A percentile compares a stretch with the other conserved stretches of the same genome.
Conservation (phyloP, 345 rosid genomes). For the Nasturtium officinale region DNA sequence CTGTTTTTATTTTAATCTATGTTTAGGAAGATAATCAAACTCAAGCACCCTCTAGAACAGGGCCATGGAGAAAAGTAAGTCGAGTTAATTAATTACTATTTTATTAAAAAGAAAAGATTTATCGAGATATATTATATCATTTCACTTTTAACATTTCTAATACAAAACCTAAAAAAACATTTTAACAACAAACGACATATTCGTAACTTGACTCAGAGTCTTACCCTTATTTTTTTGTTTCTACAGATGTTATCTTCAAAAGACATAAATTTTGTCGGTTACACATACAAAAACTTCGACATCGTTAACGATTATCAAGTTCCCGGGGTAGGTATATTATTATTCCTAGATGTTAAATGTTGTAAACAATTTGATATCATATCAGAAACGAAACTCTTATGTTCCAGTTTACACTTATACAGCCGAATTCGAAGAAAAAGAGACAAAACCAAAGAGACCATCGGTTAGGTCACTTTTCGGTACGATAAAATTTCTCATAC, state of each 20-base stretch:
- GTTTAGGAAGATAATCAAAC: slow-evolving; percentile 50
- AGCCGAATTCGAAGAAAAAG: slow-evolving; percentile 83
- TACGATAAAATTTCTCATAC: slow-evolving; percentile 26
- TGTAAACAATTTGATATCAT: not conserved
- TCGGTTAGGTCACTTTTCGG: slow-evolving; percentile 82
- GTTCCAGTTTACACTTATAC: not conserved
- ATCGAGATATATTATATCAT: not conserved
- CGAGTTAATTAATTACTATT: not conserved
- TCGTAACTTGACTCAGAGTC: not conserved
- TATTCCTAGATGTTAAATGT: not conserved
- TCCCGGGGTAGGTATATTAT: slow-evolving; percentile 67
- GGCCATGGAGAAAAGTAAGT: slow-evolving; percentile 88
- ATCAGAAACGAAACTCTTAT: not conserved
- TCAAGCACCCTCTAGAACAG: slow-evolving; percentile 52
- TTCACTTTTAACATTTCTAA: not conserved
- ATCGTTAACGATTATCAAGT: slow-evolving; percentile 84
- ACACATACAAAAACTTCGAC: slow-evolving; percentile 83
- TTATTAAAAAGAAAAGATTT: not conserved
- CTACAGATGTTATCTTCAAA: slow-evolving; percentile 82
- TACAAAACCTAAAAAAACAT: not conserved
- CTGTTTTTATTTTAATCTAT: not conserved
- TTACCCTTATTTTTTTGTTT: not conserved
- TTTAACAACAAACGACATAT: not conserved
- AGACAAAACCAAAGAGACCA: slow-evolving; percentile 64
- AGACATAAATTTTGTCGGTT: slow-evolving; percentile 80